These are phyloP conservation scores for Malassezia dermatis DNA, from an alignment of 1,284 basidiomycete species.

Conservation along the genomic window DNA sequence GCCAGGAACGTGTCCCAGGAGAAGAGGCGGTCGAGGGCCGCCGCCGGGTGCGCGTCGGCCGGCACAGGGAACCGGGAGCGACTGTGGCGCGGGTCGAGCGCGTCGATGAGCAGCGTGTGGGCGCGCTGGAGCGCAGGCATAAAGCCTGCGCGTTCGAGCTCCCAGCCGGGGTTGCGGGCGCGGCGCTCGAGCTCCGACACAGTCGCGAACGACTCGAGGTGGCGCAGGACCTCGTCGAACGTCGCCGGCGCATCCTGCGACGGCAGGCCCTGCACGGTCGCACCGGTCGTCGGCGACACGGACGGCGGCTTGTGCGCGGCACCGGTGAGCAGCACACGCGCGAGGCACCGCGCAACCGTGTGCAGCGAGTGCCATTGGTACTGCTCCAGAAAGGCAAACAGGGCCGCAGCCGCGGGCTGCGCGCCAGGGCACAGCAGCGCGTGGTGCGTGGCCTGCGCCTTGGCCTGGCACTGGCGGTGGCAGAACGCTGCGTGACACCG, in stretches of 20 bases:
- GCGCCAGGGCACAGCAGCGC: constrained; percentile 63
- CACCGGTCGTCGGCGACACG: constrained; percentile 30
- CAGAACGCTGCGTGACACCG: constrained; percentile 59
- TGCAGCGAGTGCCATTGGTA: constrained; percentile 65
- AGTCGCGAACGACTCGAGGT: constrained; percentile 32
- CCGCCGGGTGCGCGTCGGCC: constrained; percentile 50
- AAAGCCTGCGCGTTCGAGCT: constrained; percentile 24
- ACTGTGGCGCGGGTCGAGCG: constrained; percentile 28
- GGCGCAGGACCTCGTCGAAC: constrained; percentile 2
- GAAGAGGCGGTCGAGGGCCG: constrained; percentile 59
- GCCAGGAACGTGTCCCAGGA: constrained; percentile 58
- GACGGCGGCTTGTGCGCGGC: constrained; percentile 46
- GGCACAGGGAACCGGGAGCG: constrained; percentile 56
- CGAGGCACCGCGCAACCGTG: constrained; percentile 60
- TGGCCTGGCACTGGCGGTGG: constrained; percentile 61
- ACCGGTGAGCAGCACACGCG: constrained; percentile 56
- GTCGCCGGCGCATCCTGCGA: constrained; percentile 3
- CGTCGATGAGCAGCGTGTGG: constrained; percentile 18
- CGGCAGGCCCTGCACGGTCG: constrained; percentile 8
- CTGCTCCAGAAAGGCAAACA: constrained; percentile 57
- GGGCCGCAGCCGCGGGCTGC: constrained; percentile 59
- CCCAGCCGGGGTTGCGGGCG: constrained; percentile 35
- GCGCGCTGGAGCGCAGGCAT: constrained; percentile 18
- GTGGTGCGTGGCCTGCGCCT: constrained; percentile 57
- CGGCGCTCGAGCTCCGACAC: constrained; percentile 36